Conservation (phyloP, 139 green algal genomes). For the Spirogloea muscicola region DNA sequence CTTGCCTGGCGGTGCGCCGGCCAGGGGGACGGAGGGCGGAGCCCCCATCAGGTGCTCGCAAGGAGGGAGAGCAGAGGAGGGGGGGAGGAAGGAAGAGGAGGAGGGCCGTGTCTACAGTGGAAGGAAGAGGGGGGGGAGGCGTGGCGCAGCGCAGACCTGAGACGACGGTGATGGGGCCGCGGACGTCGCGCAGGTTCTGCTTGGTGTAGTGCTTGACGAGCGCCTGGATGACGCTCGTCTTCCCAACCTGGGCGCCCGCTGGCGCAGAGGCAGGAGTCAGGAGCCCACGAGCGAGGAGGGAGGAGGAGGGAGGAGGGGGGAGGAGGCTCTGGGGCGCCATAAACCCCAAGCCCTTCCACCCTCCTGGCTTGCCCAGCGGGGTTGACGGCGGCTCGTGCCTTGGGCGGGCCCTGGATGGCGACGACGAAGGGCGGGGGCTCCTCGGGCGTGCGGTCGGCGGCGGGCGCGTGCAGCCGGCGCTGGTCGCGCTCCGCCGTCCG, state of each 20-base stretch:
- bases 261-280: too few relatives aligned
- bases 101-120: too few relatives aligned
- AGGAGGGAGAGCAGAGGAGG: background rate
- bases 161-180: constrained; percentile 89
- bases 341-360: too few relatives aligned
- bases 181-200: constrained; percentile 80
- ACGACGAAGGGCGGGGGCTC: constrained; percentile 89
- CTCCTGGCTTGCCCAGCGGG: too few relatives aligned
- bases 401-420: constrained; percentile 88
- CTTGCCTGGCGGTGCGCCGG: constrained; percentile 65
- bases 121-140: background rate
- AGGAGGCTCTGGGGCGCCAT: too few relatives aligned
- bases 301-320: background rate
- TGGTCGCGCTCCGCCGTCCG: constrained; percentile 86
- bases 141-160: constrained; percentile 30
- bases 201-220: constrained; percentile 95
- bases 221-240: constrained; percentile 86
- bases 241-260: constrained; percentile 62
- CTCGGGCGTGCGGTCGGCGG: constrained; percentile 55
- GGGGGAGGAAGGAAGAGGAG: background rate
- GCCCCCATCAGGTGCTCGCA: background rate
- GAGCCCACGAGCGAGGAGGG: background rate
- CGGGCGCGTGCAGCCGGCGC: constrained; percentile 69
- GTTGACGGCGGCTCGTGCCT: too few relatives aligned
- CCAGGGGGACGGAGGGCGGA: background rate